phyloP scores from a whole-genome alignment of 495 filamentous ascomycete species.

The Aspergillus nanangensis region DNA sequence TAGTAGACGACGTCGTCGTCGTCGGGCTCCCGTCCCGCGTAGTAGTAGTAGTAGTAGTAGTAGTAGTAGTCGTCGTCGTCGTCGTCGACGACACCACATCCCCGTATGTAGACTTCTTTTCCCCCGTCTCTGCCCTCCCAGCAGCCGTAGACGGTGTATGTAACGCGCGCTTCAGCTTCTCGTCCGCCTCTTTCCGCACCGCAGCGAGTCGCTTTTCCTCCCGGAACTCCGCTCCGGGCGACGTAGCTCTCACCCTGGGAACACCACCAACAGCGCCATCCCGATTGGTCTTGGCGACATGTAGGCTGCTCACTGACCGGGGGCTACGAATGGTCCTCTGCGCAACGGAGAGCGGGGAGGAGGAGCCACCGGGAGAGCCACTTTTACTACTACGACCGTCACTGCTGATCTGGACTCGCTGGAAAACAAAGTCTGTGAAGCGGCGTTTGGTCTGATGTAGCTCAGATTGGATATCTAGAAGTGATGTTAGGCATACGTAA shows the following conservation, averaged over 20 bases:
- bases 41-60: no score
- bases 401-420: constrained; percentile 30
- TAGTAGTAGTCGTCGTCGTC: constrained; percentile 10
- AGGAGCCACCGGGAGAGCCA: constrained; percentile 12
- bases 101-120: background rate
- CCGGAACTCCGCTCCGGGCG: constrained; percentile 41
- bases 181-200: constrained; percentile 26
- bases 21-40: no score
- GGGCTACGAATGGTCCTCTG: constrained; percentile 32
- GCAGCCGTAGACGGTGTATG: constrained; percentile 14
- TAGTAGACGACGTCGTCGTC: no score
- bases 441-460: constrained; percentile 44
- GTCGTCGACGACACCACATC: constrained; percentile 2
- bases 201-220: constrained; percentile 31
- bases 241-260: constrained; percentile 38
- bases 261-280: constrained; percentile 18
- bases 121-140: background rate
- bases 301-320: constrained; percentile 38
- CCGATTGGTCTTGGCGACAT: constrained; percentile 10
- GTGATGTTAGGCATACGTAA: no score
- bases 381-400: constrained; percentile 6
- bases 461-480: constrained; percentile 46
- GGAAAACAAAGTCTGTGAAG: constrained; percentile 47
- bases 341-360: constrained; percentile 13
- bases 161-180: constrained; percentile 23